Conservation (phyloP, 371 early-diverging fungal genomes). For the Dinochytrium kinnereticum region DNA sequence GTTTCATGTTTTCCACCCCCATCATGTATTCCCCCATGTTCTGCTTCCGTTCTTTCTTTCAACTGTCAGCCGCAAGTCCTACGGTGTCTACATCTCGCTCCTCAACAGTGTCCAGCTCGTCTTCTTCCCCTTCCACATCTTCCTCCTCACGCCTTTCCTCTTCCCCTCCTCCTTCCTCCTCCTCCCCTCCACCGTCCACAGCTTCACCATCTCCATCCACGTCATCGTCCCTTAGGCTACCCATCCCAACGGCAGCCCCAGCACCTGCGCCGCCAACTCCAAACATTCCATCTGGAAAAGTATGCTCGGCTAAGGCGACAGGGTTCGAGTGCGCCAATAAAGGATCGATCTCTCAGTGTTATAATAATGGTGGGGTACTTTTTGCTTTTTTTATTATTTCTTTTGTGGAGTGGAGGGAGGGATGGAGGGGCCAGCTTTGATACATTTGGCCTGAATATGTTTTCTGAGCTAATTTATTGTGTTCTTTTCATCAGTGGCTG, state of each 20-base stretch:
- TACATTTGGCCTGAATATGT: too few species aligned
- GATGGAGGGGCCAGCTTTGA: too few species aligned
- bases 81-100: background rate
- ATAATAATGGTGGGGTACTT: background rate
- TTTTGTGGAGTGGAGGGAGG: background rate
- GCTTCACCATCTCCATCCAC: constrained; percentile 1
- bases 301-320: background rate
- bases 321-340: background rate
- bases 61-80: background rate
- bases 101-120: background rate
- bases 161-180: background rate
- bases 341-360: background rate
- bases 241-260: background rate
- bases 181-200: background rate
- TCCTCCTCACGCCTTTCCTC: background rate
- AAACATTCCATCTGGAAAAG: background rate
- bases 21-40: too few species aligned
- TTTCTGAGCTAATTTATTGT: too few species aligned
- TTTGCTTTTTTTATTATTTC: background rate
- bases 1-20: too few species aligned
- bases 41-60: too few species aligned
- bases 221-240: too few species aligned
- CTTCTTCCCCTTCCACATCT: background rate
- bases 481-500: background rate
- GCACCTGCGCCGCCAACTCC: background rate